Evolutionary conservation across 371 early-diverging fungal genomes (phyloP), one percentile per base, ranked within the genome.

Genomic region (Phascolomyces articulosus): DNA sequence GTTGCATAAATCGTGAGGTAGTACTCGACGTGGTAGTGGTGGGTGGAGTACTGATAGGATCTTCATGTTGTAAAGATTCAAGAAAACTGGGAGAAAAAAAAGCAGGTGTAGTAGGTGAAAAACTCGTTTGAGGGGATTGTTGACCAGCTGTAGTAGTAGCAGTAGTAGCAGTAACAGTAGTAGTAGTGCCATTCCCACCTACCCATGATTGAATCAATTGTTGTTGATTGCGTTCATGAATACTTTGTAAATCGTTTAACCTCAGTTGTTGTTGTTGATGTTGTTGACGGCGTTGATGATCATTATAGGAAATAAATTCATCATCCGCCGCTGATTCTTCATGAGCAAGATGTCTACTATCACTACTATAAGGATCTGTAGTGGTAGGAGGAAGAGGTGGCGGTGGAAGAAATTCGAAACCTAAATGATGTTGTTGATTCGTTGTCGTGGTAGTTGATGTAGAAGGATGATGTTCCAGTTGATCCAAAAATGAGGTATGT

Each of bases 41-140:
- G 11, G 34, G 0, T 6, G 34, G 11, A 9, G 21, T 38, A 66
- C 16, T 41, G 3, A 15, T 41, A 41, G 41, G 41, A 65, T 83
- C 73, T 70, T 84, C 73, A 56, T 77, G 69, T 47, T 77, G 75
- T 4, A 90, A 65, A 2, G 91, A 86, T 18, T 87, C 88, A 41
- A 87, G 75, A 64, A 90, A 90, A 40, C 84, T 84, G 21, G 91
- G 89, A 18, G 89, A 84, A 55, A 90, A 90, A 73, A 90, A 88
- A 7, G 80, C 84, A 0, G 91, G 91, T 3, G 90, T 88, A n/a
- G 73, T 73, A 3, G 84, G 82, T 18, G 74, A 55, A 53, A 62
- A 70, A 9, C 60, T 24, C 23, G 62, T 38, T 53, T 54, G 64
- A 18, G 44, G 58, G 21, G 48, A 56, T 38, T 56, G 60, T 44